Evolutionary conservation across 257 asterid species (phyloP).

Genomic region (Linaria vulgaris): DNA sequence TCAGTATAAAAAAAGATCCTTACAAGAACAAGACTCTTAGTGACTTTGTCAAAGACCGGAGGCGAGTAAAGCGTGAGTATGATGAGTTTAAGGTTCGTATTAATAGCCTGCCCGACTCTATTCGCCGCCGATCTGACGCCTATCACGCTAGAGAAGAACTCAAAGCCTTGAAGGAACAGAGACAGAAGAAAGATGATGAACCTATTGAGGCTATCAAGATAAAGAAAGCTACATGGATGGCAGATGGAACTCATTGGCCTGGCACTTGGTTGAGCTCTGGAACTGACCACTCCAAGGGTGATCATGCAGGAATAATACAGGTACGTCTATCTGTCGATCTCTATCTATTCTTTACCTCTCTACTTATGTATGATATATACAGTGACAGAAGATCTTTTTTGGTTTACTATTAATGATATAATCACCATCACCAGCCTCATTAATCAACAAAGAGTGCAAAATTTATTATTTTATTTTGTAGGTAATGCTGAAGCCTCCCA

Average conservation of each 20-base stretch:
- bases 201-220: conserved; percentile 49
- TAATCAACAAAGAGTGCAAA: neutral
- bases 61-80: conserved; percentile 72
- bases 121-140: conserved; percentile 69
- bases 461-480: conserved; percentile 25
- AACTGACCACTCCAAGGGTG: conserved; percentile 63
- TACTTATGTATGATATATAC: too few relatives aligned
- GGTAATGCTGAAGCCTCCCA: conserved; percentile 86
- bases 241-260: conserved; percentile 87
- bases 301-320: conserved; percentile 84
- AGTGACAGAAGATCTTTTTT: neutral
- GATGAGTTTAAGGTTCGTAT: conserved; percentile 81
- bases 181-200: conserved; percentile 59
- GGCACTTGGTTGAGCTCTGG: conserved; percentile 67
- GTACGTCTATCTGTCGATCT: conserved; percentile 31
- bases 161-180: conserved; percentile 60
- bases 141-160: conserved; percentile 71
- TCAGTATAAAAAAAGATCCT: conserved; percentile 67
- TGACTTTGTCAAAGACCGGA: conserved; percentile 71
- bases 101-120: conserved; percentile 63
- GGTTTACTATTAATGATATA: neutral
- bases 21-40: conserved; percentile 60
- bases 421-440: neutral
- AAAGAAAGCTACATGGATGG: conserved; percentile 78
- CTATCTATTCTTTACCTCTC: neutral